Evolutionary conservation across 1,139 yeast genomes (phyloP).

Genomic region (Meyerozyma smithsonii): DNA sequence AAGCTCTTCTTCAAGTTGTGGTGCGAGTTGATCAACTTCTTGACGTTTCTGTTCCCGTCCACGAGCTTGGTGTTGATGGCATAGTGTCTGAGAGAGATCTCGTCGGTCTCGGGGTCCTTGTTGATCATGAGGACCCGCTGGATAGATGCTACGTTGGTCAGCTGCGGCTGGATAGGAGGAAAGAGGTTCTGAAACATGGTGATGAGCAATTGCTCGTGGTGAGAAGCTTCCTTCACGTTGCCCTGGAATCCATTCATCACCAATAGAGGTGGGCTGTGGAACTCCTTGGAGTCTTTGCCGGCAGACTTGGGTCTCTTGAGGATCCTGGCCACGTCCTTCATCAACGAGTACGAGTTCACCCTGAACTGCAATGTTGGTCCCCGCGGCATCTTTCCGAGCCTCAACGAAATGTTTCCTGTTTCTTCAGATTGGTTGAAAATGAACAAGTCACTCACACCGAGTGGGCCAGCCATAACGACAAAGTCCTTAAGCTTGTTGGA

Average conservation of each 20-base stretch:
- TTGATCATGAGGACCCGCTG: slow-evolving; percentile 82
- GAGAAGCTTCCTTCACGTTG: slow-evolving; percentile 47
- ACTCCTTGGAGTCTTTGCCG: slow-evolving; percentile 59
- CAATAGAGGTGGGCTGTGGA: slow-evolving; percentile 76
- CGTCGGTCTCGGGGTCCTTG: slow-evolving; percentile 64
- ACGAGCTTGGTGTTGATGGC: slow-evolving; percentile 84
- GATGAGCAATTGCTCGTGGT: slow-evolving; percentile 76
- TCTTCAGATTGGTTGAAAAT: slow-evolving; percentile 78
- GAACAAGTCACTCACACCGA: slow-evolving; percentile 86
- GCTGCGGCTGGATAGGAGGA: slow-evolving; percentile 86
- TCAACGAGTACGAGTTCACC: slow-evolving; percentile 70
- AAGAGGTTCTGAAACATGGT: slow-evolving; percentile 94
- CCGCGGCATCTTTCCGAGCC: slow-evolving; percentile 83
- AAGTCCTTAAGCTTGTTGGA: slow-evolving; percentile 85
- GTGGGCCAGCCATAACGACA: slow-evolving; percentile 94
- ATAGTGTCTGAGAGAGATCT: slow-evolving; percentile 84
- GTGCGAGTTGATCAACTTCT: slow-evolving; percentile 68
- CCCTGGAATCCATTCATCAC: slow-evolving; percentile 82
- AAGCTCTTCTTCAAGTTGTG: slow-evolving; percentile 57
- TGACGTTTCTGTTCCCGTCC: slow-evolving; percentile 76
- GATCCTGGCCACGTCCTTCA: slow-evolving; percentile 72
- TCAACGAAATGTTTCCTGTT: slow-evolving; percentile 74
- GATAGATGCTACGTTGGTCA: slow-evolving; percentile 67
- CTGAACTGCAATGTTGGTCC: slow-evolving; percentile 92
- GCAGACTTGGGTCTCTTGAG: slow-evolving; percentile 68